phyloP scores from a whole-genome alignment of 768 basidiomycete genomes.

The Cystoderma amianthinum region DNA sequence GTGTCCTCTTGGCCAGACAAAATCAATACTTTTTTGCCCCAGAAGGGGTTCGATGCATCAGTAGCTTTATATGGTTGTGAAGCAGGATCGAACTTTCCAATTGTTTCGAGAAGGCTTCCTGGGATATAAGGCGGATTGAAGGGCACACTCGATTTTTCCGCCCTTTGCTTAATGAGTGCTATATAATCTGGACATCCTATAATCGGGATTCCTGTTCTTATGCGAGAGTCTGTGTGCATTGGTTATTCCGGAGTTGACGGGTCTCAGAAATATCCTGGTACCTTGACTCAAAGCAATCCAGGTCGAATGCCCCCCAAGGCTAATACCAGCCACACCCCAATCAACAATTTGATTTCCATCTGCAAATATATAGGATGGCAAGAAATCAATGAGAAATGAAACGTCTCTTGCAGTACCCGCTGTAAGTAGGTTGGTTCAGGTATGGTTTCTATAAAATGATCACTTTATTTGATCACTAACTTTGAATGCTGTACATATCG shows the following conservation, averaged over 20 bases:
- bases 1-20: constrained; percentile 60
- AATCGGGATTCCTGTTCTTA: constrained; percentile 40
- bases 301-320: constrained; percentile 79
- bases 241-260: not conserved
- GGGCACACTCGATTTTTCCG: constrained; percentile 30
- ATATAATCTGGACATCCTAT: constrained; percentile 72
- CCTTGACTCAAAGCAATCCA: constrained; percentile 62
- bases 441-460: too few species aligned
- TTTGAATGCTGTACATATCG: constrained; percentile 42
- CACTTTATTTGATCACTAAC: too few species aligned
- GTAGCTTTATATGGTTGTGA: constrained; percentile 29
- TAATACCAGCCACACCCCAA: constrained; percentile 72
- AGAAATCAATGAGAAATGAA: constrained; percentile 74
- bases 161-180: constrained; percentile 51
- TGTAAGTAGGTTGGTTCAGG: too few species aligned
- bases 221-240: constrained; percentile 31
- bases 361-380: constrained; percentile 72
- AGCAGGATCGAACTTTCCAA: constrained; percentile 40
- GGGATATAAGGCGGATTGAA: constrained; percentile 54
- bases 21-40: constrained; percentile 68
- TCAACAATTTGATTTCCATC: constrained; percentile 49
- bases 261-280: constrained; percentile 8
- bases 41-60: constrained; percentile 46
- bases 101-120: constrained; percentile 35
- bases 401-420: constrained; percentile 70